phyloP scores from a whole-genome alignment of 208 protist species.

The Leishmania guyanensis region DNA sequence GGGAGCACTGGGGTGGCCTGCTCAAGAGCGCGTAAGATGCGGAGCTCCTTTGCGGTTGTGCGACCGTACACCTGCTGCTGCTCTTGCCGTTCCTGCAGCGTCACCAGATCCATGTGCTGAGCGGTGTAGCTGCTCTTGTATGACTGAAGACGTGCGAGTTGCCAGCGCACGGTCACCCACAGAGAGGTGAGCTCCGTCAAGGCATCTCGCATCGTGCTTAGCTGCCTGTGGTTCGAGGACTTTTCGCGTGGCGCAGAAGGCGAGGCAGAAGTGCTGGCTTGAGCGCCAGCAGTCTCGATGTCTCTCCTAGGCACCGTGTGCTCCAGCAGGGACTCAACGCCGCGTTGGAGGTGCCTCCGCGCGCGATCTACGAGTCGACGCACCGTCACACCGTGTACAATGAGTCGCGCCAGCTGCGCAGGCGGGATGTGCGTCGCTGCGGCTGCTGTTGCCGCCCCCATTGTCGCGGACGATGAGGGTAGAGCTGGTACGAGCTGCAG shows the following conservation, averaged over 20 bases:
- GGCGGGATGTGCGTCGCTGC: constrained; percentile 1
- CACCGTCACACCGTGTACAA: constrained; percentile 27
- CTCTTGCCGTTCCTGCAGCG: constrained; percentile 60
- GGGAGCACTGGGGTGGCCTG: constrained; percentile 55
- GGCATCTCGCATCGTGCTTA: constrained; percentile 51
- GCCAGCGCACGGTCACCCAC: constrained; percentile 61
- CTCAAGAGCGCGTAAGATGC: constrained; percentile 59
- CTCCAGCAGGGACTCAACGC: constrained; percentile 25
- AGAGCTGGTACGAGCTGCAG: constrained; percentile 23
- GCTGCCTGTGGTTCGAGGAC: neutral
- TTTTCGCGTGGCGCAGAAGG: neutral
- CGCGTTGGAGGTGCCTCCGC: constrained; percentile 15
- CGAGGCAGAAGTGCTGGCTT: neutral
- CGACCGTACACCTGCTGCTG: constrained; percentile 70
- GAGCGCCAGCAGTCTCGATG: neutral
- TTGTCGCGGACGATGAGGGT: neutral
- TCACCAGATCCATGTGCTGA: constrained; percentile 60
- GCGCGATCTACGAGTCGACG: constrained; percentile 23
- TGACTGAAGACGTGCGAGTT: constrained; percentile 46
- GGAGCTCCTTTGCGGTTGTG: constrained; percentile 69
- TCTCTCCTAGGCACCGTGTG: neutral
- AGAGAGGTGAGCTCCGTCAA: constrained; percentile 69
- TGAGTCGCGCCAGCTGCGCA: constrained; percentile 21
- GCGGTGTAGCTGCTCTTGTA: constrained; percentile 47
- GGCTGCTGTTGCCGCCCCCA: neutral